Conservation (phyloP, 306 rosid species). For the Castanopsis chinensis region DNA sequence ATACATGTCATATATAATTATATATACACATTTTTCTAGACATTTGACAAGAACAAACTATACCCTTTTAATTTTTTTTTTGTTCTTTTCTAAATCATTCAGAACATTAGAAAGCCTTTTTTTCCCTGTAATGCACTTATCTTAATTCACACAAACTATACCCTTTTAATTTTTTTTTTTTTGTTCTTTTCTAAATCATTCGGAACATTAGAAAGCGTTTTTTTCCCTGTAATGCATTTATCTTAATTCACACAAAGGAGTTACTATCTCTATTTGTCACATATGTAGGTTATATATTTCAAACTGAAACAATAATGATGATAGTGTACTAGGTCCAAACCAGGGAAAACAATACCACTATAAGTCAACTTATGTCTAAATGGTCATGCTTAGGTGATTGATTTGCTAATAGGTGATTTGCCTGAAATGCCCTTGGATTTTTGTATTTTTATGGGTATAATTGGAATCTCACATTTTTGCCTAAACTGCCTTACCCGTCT, state of each 20-base stretch:
- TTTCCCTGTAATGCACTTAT: too few species aligned
- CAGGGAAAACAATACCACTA: not conserved
- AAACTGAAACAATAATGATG: not conserved
- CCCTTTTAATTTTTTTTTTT: not conserved
- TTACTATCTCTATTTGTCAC: not conserved
- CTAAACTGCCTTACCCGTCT: not conserved
- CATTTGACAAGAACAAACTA: not conserved
- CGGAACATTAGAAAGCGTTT: not conserved
- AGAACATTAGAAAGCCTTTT: not conserved
- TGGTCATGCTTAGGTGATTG: not conserved
- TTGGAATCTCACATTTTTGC: too few species aligned
- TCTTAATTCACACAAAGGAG: not conserved
- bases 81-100: not conserved
- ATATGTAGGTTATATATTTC: not conserved
- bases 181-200: not conserved
- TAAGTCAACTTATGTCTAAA: constrained; percentile 5
- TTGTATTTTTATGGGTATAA: too few species aligned
- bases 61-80: not conserved
- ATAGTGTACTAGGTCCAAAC: not conserved
- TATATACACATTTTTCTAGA: not conserved
- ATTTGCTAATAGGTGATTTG: not conserved
- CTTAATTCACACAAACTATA: too few species aligned
- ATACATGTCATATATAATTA: too few species aligned
- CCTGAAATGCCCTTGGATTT: too few species aligned
- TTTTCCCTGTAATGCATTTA: not conserved